These are phyloP conservation scores for Dionaea muscipula DNA, from an alignment of 179 eudicot species.

Conservation along the genomic window DNA sequence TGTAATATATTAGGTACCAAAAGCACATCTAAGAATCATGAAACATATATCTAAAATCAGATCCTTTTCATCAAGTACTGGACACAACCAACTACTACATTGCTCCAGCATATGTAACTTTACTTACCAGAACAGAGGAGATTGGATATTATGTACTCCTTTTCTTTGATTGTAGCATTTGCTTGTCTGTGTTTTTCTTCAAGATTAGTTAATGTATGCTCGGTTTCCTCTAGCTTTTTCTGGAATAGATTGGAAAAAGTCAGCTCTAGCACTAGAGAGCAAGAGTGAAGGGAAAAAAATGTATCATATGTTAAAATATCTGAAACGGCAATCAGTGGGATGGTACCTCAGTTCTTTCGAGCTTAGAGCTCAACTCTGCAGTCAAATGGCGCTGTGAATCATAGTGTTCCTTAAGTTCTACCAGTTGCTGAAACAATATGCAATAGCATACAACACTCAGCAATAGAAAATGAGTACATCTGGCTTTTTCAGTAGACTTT, in stretches of 20 bases:
- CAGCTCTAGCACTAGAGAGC: not conserved
- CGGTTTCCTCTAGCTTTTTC: slow-evolving; percentile 82
- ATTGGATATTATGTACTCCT: slow-evolving; percentile 71
- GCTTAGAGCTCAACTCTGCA: slow-evolving; percentile 60
- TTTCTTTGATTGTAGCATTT: slow-evolving; percentile 78
- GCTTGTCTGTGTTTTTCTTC: slow-evolving; percentile 89
- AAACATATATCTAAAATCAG: too few relatives aligned
- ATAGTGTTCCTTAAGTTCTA: slow-evolving; percentile 67
- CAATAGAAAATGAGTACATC: too few relatives aligned
- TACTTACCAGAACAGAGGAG: slow-evolving; percentile 79
- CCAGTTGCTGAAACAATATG: slow-evolving; percentile 77
- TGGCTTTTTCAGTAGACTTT: too few relatives aligned
- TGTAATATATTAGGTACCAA: too few relatives aligned
- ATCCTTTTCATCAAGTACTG: too few relatives aligned
- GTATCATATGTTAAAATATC: not conserved
- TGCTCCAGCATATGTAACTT: not conserved
- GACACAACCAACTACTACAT: too few relatives aligned
- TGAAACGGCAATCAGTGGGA: not conserved
- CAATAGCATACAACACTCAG: too few relatives aligned
- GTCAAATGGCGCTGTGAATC: slow-evolving; percentile 59
- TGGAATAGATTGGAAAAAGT: slow-evolving; percentile 25
- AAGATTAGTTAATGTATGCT: slow-evolving; percentile 61
- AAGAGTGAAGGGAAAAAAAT: not conserved
- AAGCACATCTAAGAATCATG: too few relatives aligned
- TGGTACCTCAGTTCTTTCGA: slow-evolving; percentile 75